Base-by-base conservation (phyloP, 2,329 filamentous ascomycete species). In the Myrmaecium sp. region DNA sequence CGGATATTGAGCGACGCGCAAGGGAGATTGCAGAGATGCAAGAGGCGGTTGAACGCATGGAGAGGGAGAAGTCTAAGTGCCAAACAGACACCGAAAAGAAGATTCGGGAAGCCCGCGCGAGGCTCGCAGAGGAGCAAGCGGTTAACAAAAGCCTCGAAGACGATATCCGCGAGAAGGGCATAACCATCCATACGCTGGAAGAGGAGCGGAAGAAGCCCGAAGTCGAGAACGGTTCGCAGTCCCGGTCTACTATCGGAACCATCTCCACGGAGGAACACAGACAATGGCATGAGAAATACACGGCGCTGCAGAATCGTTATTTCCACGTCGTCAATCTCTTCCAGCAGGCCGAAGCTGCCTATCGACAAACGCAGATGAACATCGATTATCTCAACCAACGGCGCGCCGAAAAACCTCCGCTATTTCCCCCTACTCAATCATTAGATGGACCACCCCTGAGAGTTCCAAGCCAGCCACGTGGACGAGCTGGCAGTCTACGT, bases 101-200 rank as follows among this genome's bases (percentile, higher is more conserved):
- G 28, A 51, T 60, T 28, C 44, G 55, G 27, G 40, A 40, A 4
- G 34, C 59, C 17, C 57, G 53, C 13, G 46, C 47, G 10, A 52
- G 52, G 31, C 48, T 53, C 22, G 46, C 43, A 3, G 50, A 55
- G 19, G 56, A 62, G 36, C 38, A 51, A 4, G 45, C 52, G 14
- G 39, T 55, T 8, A 64, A 71, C 49, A 71, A 65, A 18, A 56
- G 65, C 17, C 57, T 86, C 26, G 80, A 89, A 46, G 66, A 77
- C 6, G 74, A 80, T 34, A 63, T 89, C 15, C 74, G 71, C 36
- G 66, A 78, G 32, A 78, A 75, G 39, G 66, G 70, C n/a, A 58
- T 60, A 14, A 68, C 75, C 36, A 68, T 86, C 36, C 80, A 81
- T 44, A 65, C 73, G 27, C 61, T 83, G 14, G 80, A 89, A 44